Evolutionary conservation across 225 moss, liverwort and hornwort genomes (phyloP).

Genomic region (Sphagnum tenellum): DNA sequence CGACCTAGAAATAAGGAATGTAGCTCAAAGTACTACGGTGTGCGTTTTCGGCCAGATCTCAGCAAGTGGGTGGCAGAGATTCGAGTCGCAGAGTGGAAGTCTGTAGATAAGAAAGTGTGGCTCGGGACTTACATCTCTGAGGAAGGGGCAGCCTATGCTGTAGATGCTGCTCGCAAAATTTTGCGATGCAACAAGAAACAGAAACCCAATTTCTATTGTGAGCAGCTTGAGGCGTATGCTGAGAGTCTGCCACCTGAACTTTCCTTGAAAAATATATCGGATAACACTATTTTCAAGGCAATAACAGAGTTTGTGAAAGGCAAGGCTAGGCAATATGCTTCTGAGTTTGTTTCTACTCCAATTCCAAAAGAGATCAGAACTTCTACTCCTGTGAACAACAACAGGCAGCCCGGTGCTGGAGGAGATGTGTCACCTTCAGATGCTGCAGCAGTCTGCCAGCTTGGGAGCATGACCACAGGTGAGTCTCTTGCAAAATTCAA

Average conservation of each 20-base stretch:
- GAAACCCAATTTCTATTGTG: slow-evolving; percentile 8
- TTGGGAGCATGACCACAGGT: too few relatives aligned
- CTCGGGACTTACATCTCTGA: slow-evolving; percentile 27
- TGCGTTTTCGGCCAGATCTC: slow-evolving; percentile 30
- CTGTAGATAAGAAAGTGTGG: slow-evolving; percentile 30
- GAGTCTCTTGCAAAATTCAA: too few relatives aligned
- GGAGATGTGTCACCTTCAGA: too few relatives aligned
- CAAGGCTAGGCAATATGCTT: slow-evolving; percentile 14
- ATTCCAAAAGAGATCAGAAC: too few relatives aligned
- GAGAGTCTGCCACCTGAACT: background rate
- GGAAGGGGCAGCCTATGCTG: slow-evolving; percentile 21
- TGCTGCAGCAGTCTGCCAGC: too few relatives aligned
- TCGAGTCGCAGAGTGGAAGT: slow-evolving; percentile 29
- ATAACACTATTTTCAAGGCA: slow-evolving; percentile 13
- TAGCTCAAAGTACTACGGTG: slow-evolving; percentile 16
- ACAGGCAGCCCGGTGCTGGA: too few relatives aligned
- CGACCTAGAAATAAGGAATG: too few relatives aligned
- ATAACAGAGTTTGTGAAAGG: slow-evolving; percentile 3
- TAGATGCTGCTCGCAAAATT: slow-evolving; percentile 19
- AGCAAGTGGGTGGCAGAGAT: slow-evolving; percentile 40
- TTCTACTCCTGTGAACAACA: too few relatives aligned
- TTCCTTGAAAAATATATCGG: background rate
- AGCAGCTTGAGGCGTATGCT: background rate
- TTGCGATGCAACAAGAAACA: slow-evolving; percentile 18
- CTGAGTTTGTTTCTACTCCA: background rate